Evolutionary conservation across 75 land plant genomes (phyloP), one percentile per base, ranked within the genome.

Genomic region (Chamaecyparis obtusa): DNA sequence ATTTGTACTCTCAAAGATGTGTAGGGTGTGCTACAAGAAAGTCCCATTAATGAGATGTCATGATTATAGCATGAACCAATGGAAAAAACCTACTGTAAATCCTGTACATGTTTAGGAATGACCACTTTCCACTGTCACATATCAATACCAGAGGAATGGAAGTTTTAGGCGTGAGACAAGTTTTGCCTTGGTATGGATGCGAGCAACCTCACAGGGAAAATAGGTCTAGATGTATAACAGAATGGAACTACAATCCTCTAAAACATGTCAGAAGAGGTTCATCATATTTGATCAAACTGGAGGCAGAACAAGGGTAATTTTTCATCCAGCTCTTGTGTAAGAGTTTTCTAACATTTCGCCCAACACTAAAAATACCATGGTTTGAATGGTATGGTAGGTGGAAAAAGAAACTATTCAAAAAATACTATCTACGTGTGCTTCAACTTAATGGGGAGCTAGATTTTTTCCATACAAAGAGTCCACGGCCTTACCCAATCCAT

Each of bases 261-360:
- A 90, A 16, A 75, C 69, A 21, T 93, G 92, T 78, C 90, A 90
- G 9, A 89, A 86, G 87, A 93, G 92, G 74, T 93, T 92, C 84
- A 89, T 94, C 33, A 92, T 94, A 46, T 88, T 94, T 84, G 94
- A 94, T 84, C 96, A 94, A 76, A 92, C 92, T 87, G 88, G 91
- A 64, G 60, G 86, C 15, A 77, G 85, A 85, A 91, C 88, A 72
- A 87, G 92, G 64, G 84, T 94, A 15, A 94, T 94, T 92, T 93
- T 87, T 51, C 90, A 94, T 67, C 94, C 94, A 21, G 78, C 89
- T 3, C 30, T 90, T 35, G 85, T 88, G 36, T 72, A 90, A 55
- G 86, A 72, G 32, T 85, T 60, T 87, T 85, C 88, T 24, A 56
- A 56, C 36, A 67, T 88, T 8, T 67, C 84, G 83, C 3, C 83